A percentile compares a stretch with the other conserved stretches of the same genome.
Evolutionary conservation across 192 early-diverging fungal species (phyloP).

Genomic region (Jimgerdemannia flammicorona): DNA sequence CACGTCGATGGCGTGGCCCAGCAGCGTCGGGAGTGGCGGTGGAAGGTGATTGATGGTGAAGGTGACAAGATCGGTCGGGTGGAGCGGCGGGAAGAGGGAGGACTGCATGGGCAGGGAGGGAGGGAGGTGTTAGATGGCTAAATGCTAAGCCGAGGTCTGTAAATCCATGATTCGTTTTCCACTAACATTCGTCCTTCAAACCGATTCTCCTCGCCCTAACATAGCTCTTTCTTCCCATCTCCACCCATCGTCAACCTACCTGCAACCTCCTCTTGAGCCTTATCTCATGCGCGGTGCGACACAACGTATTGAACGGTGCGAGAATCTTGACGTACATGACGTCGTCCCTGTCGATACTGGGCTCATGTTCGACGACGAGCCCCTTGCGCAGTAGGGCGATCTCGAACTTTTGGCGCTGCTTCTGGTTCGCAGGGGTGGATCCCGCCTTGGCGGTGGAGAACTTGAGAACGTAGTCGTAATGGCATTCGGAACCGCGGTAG

Average conservation of each 20-base stretch:
- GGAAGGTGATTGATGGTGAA: not conserved
- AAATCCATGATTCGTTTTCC: too few species aligned
- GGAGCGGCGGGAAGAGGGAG: not conserved
- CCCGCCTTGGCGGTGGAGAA: not conserved
- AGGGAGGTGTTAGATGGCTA: not conserved
- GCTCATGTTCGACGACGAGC: slow-evolving; percentile 35
- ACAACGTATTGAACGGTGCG: slow-evolving; percentile 36
- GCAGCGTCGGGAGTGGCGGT: not conserved
- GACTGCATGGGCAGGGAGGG: not conserved
- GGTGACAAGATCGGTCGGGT: not conserved
- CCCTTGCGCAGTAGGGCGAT: slow-evolving; percentile 29
- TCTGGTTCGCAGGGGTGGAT: not conserved
- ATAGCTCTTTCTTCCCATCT: too few species aligned
- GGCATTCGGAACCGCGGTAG: not conserved
- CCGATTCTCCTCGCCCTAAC: too few species aligned
- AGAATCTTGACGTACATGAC: slow-evolving; percentile 34
- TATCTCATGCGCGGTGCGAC: slow-evolving; percentile 28
- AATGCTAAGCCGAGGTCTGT: too few species aligned
- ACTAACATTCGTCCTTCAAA: too few species aligned
- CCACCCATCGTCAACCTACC: not conserved
- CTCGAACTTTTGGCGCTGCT: slow-evolving; percentile 28
- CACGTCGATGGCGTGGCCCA: not conserved
- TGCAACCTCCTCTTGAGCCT: not conserved
- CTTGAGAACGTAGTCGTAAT: slow-evolving; percentile 21
- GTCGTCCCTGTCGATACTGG: slow-evolving; percentile 27